Evolutionary conservation across 345 rosid genomes (phyloP).

Genomic region (Syzygium oleosum): DNA sequence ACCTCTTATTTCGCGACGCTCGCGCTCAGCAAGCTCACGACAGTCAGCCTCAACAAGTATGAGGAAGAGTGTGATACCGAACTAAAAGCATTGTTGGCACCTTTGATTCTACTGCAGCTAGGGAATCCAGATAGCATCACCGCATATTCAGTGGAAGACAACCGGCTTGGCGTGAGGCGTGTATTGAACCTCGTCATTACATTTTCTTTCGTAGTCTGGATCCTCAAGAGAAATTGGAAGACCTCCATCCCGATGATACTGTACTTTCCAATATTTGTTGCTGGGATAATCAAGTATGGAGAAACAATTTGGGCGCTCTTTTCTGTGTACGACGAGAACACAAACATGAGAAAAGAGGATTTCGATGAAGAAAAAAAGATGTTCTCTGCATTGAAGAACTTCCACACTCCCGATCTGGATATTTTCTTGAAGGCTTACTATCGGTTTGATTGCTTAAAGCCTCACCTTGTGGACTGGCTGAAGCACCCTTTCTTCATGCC

Average conservation of each 20-base stretch:
- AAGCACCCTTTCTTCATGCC: neutral
- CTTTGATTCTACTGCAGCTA: conserved; percentile 8
- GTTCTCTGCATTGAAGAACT: no score
- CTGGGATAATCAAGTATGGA: conserved; percentile 5
- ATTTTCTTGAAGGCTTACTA: neutral
- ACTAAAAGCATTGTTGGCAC: conserved; percentile 7
- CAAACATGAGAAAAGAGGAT: neutral
- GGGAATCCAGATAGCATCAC: conserved; percentile 15
- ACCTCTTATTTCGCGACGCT: neutral
- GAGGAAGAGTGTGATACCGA: neutral
- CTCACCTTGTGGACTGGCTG: neutral
- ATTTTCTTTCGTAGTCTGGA: neutral
- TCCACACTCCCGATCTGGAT: neutral
- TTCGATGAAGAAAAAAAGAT: neutral
- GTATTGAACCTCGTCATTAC: conserved; percentile 1
- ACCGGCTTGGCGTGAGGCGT: conserved; percentile 1
- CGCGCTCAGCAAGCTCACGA: conserved; percentile 12
- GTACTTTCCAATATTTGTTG: conserved; percentile 4
- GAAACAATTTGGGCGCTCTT: conserved; percentile 9
- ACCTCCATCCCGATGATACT: neutral
- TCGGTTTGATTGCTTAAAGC: conserved; percentile 3
- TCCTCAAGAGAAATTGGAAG: neutral
- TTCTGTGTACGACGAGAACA: neutral
- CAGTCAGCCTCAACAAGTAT: neutral
- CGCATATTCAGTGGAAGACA: conserved; percentile 15